These are phyloP conservation scores for Mollisiaceae sp. DNA, from an alignment of 2,329 filamentous ascomycete genomes.

Conservation along the genomic window DNA sequence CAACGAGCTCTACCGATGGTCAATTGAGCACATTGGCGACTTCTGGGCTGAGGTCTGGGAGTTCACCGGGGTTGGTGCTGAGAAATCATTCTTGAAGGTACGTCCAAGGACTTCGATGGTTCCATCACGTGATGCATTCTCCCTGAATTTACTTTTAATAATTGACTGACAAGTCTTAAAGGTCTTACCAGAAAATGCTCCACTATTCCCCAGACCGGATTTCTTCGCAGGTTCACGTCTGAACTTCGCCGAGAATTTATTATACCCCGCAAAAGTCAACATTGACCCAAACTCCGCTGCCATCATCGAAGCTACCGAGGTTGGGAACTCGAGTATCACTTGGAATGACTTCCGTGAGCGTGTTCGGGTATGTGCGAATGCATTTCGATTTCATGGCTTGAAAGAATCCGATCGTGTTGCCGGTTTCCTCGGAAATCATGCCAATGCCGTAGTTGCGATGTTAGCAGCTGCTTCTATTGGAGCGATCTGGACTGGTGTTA, in stretches of 20 bases:
- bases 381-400: conserved; percentile 71
- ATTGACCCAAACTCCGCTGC: conserved; percentile 67
- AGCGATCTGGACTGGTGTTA: conserved; percentile 91
- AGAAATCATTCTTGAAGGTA: conserved; percentile 65
- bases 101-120: conserved; percentile 26
- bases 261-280: conserved; percentile 70
- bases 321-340: conserved; percentile 61
- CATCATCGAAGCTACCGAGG: conserved; percentile 82
- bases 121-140: conserved; percentile 14
- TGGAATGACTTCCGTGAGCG: conserved; percentile 83
- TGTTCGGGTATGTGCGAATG: conserved; percentile 74
- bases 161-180: conserved; percentile 44
- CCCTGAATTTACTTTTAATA: neutral
- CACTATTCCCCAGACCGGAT: conserved; percentile 84
- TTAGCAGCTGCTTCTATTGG: conserved; percentile 82
- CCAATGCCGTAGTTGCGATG: conserved; percentile 86
- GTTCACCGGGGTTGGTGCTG: conserved; percentile 76
- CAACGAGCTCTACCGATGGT: conserved; percentile 83
- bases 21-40: conserved; percentile 71
- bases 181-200: conserved; percentile 69
- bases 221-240: conserved; percentile 82
- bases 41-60: conserved; percentile 92
- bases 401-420: conserved; percentile 61
- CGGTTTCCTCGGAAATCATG: conserved; percentile 87
- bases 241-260: conserved; percentile 94